Evolutionary conservation across 2,329 filamentous ascomycete genomes (phyloP), one percentile per base, ranked within the genome.

Genomic region (Ophiostoma novo-ulmi): DNA sequence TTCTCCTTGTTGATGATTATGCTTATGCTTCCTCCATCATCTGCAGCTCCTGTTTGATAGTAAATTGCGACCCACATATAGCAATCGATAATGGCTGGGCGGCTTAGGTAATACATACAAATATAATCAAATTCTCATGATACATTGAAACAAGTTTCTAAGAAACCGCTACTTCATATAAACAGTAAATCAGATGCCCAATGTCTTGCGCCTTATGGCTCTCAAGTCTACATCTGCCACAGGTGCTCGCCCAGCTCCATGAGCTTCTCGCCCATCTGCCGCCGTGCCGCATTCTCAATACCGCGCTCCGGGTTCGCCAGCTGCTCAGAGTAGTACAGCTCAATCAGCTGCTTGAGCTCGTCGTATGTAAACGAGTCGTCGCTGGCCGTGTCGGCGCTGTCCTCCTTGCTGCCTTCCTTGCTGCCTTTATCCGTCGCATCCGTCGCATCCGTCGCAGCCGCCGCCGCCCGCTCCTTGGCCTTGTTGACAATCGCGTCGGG

Each of bases 171-270:
- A 4, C 31, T 31, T 31, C 26, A 26, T 26, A 26, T 31, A 31
- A 31, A 31, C 31, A 31, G 31, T 31, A 31, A 31, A 31, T 31
- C 31, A 38, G 11, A 39, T 7, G 44, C n/a, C 14, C 31, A 4
- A 20, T 35, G 26, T 31, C 31, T 31, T 31, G 31, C 3, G 31
- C 31, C 14, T n/a, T n/a, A n/a, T n/a, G n/a, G n/a, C n/a, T n/a
- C n/a, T n/a, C n/a, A n/a, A n/a, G n/a, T n/a, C 71, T 35, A 85
- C 71, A 80, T 84, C 79, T 89, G 85, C 88, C 88, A 92, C 86
- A 91, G 88, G 75, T 88, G 84, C 82, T 93, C 91, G 76, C 88
- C 91, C 75, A 94, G 80, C 75, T 85, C 86, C 72, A 96, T 79
- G 76, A 91, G 78, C 81, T 90, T 89, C 75, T 92, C 90, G 70